Evolutionary conservation across 495 filamentous ascomycete species (phyloP).

Genomic region (Aspergillus steynii): DNA sequence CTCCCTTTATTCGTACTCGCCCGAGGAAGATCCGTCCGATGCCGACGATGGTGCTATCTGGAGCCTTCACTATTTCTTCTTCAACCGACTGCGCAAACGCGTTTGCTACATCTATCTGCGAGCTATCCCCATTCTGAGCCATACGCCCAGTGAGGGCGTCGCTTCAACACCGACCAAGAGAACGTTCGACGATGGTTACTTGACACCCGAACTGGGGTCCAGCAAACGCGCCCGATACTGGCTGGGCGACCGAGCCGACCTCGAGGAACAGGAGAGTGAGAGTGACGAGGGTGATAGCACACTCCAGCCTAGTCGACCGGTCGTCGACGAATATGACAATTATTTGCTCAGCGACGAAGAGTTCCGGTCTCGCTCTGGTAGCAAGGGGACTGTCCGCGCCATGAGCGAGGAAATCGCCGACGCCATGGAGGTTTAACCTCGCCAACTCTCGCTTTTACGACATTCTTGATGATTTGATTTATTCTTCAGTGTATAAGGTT

Average conservation of each 20-base stretch:
- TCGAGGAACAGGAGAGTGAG: conserved; percentile 30
- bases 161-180: conserved; percentile 45
- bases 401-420: conserved; percentile 74
- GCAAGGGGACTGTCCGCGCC: conserved; percentile 58
- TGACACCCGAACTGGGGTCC: conserved; percentile 55
- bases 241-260: conserved; percentile 65
- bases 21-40: conserved; percentile 81
- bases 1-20: conserved; percentile 79
- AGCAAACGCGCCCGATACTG: conserved; percentile 81
- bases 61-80: conserved; percentile 96
- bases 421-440: conserved; percentile 61
- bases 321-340: conserved; percentile 43
- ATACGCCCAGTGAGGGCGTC: conserved; percentile 52
- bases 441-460: conserved; percentile 5
- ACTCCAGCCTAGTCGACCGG: conserved; percentile 11
- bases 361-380: conserved; percentile 33
- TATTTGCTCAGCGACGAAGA: conserved; percentile 49
- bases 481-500: conserved; percentile 5
- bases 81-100: conserved; percentile 89
- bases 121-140: conserved; percentile 78
- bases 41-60: conserved; percentile 91
- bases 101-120: conserved; percentile 92
- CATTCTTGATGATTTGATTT: conserved; percentile 10
- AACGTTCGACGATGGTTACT: conserved; percentile 47
- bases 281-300: conserved; percentile 50